Conservation (phyloP, 2,329 filamentous ascomycete genomes). For the Cladobotryum protrusum region DNA sequence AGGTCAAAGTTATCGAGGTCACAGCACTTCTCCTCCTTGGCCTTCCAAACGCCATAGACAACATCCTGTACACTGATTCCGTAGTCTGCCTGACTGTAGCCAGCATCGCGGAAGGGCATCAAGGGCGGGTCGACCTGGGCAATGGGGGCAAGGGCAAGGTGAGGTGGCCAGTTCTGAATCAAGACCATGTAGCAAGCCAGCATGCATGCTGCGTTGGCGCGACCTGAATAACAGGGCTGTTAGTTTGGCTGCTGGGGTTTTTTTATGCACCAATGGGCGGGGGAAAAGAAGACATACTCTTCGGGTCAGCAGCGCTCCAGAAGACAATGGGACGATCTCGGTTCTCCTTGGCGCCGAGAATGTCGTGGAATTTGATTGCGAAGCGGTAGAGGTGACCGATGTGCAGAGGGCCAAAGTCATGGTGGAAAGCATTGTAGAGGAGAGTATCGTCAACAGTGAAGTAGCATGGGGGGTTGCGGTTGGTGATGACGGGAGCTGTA, state of each 20-base stretch:
- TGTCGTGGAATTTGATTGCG: slow-evolving; percentile 91
- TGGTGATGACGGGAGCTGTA: slow-evolving; percentile 25
- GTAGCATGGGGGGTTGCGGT: slow-evolving; percentile 65
- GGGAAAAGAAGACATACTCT: slow-evolving; percentile 56
- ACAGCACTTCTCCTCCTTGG: slow-evolving; percentile 91
- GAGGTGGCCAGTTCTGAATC: slow-evolving; percentile 95
- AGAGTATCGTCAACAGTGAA: slow-evolving; percentile 91
- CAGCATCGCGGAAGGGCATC: slow-evolving; percentile 98
- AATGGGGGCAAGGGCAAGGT: slow-evolving; percentile 89
- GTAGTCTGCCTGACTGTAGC: slow-evolving; percentile 97
- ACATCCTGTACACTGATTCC: slow-evolving; percentile 93
- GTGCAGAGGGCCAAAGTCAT: slow-evolving; percentile 95
- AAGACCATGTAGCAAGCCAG: slow-evolving; percentile 98
- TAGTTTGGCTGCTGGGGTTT: background rate
- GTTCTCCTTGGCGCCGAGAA: slow-evolving; percentile 85
- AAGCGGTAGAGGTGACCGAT: slow-evolving; percentile 97
- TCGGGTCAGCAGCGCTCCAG: slow-evolving; percentile 87
- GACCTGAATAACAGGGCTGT: slow-evolving; percentile 44
- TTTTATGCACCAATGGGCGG: background rate
- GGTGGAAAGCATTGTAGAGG: slow-evolving; percentile 96
- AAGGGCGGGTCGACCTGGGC: slow-evolving; percentile 93
- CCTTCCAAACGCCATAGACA: slow-evolving; percentile 97
- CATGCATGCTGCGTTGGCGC: slow-evolving; percentile 89
- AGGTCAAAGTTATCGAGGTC: slow-evolving; percentile 90
- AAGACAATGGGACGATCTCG: slow-evolving; percentile 88